These are phyloP conservation scores for Geosmithia putterillii DNA, from an alignment of 2,329 filamentous ascomycete species.

Conservation along the genomic window DNA sequence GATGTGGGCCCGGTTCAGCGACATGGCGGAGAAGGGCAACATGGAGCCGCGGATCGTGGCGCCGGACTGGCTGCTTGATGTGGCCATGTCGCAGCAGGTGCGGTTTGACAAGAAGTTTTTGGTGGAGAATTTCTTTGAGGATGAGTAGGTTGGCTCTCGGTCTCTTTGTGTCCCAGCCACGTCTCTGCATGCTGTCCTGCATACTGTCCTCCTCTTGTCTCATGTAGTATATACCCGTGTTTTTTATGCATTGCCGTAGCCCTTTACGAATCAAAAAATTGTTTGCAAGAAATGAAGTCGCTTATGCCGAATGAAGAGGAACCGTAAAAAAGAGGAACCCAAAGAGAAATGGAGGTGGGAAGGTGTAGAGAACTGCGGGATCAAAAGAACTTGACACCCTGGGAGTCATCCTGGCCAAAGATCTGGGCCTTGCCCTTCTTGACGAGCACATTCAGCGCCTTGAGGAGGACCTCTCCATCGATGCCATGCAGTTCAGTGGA, in stretches of 20 bases:
- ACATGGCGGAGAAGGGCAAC: constrained; percentile 65
- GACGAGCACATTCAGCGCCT: constrained; percentile 67
- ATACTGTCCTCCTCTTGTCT: neutral
- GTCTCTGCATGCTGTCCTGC: neutral
- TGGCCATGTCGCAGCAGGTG: constrained; percentile 79
- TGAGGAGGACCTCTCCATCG: constrained; percentile 69
- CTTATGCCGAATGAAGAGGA: too few relatives aligned
- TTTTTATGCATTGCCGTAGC: neutral
- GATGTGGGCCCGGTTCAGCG: constrained; percentile 69
- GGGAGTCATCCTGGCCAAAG: constrained; percentile 78
- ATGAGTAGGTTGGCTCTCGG: neutral
- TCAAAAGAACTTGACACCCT: constrained; percentile 96
- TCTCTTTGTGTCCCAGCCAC: neutral
- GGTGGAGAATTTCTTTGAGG: constrained; percentile 28
- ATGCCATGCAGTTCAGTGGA: constrained; percentile 79
- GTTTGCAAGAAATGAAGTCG: neutral
- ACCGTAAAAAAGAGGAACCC: neutral
- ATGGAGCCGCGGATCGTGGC: constrained; percentile 73
- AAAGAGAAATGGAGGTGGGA: neutral
- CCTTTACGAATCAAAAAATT: neutral
- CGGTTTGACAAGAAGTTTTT: constrained; percentile 54
- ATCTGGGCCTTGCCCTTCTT: constrained; percentile 88
- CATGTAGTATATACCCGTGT: neutral
- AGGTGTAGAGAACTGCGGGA: neutral
- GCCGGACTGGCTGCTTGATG: constrained; percentile 81